Evolutionary conservation across 2,329 filamentous ascomycete species (phyloP).

Genomic region (Penicillium sp.): DNA sequence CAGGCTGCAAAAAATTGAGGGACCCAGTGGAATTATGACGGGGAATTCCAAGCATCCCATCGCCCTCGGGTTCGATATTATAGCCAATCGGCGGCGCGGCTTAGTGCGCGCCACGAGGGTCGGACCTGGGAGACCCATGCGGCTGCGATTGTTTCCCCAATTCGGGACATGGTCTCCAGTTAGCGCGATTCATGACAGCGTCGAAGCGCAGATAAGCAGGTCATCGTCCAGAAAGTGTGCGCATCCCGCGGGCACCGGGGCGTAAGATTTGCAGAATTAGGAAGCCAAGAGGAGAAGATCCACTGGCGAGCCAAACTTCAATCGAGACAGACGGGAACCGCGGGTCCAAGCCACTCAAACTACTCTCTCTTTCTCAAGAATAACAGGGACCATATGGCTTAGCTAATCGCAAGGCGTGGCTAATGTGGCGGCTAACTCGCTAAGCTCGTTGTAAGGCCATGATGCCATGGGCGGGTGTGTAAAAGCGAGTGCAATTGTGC

Average conservation of each 20-base stretch:
- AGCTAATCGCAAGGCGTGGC: not conserved
- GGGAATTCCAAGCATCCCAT: not conserved
- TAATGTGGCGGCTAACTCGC: slow-evolving; percentile 9
- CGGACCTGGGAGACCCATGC: not conserved
- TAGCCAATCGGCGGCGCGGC: slow-evolving; percentile 11
- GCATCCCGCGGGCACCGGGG: slow-evolving; percentile 22
- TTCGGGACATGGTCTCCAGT: slow-evolving; percentile 21
- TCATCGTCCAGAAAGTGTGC: not conserved
- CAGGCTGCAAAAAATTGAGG: slow-evolving; percentile 1
- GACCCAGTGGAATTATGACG: slow-evolving; percentile 7
- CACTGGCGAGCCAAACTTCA: slow-evolving; percentile 3
- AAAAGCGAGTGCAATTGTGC: not conserved
- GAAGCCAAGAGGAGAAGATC: slow-evolving; percentile 30
- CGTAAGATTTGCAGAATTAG: slow-evolving; percentile 21
- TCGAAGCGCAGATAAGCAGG: not conserved
- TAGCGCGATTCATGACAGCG: not conserved
- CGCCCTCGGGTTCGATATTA: not conserved
- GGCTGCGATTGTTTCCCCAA: slow-evolving; percentile 20
- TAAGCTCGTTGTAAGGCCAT: not conserved
- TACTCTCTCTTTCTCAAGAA: not conserved
- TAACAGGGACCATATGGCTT: slow-evolving; percentile 4
- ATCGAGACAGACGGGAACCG: not conserved
- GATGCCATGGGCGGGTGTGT: not conserved
- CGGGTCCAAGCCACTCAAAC: not conserved
- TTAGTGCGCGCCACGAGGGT: slow-evolving; percentile 12